These are phyloP conservation scores for Stephania japonica DNA, from an alignment of 164 flowering plant genomes.

Conservation along the genomic window DNA sequence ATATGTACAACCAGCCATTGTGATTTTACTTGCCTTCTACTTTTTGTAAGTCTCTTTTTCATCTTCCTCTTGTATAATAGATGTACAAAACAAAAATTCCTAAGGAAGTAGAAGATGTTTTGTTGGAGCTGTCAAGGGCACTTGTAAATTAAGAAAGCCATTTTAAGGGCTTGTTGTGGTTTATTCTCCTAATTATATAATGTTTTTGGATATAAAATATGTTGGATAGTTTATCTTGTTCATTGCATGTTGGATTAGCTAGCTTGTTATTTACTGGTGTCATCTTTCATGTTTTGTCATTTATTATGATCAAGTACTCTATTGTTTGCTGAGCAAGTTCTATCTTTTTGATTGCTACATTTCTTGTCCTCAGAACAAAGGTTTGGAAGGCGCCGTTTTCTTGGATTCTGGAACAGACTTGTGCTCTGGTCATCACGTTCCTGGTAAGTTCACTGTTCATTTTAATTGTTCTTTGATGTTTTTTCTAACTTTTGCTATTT, in stretches of 20 bases:
- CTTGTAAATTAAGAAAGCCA: too few relatives aligned
- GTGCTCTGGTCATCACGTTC: slow-evolving; percentile 78
- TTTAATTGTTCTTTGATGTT: slow-evolving; percentile 9
- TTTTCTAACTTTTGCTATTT: not conserved
- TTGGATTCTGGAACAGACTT: slow-evolving; percentile 82
- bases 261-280: not conserved
- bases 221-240: too few relatives aligned
- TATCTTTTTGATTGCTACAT: not conserved
- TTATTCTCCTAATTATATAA: not conserved
- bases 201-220: too few relatives aligned
- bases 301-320: slow-evolving; percentile 1
- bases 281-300: not conserved
- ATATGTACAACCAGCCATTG: too few relatives aligned
- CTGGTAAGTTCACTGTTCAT: slow-evolving; percentile 51
- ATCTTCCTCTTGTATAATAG: too few relatives aligned
- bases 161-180: not conserved
- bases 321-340: not conserved
- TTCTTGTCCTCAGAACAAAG: slow-evolving; percentile 40
- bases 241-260: not conserved
- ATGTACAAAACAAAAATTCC: too few relatives aligned
- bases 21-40: too few relatives aligned
- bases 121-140: too few relatives aligned
- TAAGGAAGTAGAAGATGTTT: too few relatives aligned
- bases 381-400: slow-evolving; percentile 73
- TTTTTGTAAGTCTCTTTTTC: too few relatives aligned